Base-by-base conservation (phyloP, 495 filamentous ascomycete genomes). In the Usnea hakonensis region DNA sequence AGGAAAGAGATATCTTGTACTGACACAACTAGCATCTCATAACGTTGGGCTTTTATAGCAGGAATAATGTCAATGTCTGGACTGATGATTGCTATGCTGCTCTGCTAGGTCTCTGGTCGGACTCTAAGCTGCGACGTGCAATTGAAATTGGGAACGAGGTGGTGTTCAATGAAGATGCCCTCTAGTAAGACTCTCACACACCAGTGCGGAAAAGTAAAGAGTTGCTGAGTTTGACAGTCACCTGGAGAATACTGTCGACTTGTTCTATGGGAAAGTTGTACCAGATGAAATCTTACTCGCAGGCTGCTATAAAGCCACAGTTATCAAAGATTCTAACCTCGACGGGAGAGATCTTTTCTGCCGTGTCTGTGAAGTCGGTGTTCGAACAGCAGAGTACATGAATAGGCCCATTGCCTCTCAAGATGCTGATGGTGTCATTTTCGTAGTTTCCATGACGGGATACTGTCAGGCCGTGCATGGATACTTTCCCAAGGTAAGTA, bases 391-490 rank as follows among this genome's bases (percentile, higher is more conserved):
- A n/a, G 21, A n/a, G 37, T 64, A 58, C 19, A 59, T 56, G 17
- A 60, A 63, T 33, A 63, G 64, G 65, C 19, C 30, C 0, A 33
- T 55, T 30, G 36, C 32, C 33, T 52, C 63, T 23, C 19, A 62
- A 50, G 54, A 66, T 33, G 41, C 55, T 23, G 58, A 65, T 36
- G 21, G 26, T 13, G 5, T 60, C 8, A 50, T 68, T 16, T 68
- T 63, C 55, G 55, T 62, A 16, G 65, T 55, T 13, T 52, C 54
- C 19, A 11, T 66, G 19, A 57, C 58, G 16, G 57, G 55, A 21
- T 68, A 68, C 32, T 65, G 63, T 54, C 63, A 68, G 40, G 11
- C 21, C 7, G 14, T 63, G 17, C n/a, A 23, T 21, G 65, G 60
- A 16, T 40, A 65, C 44, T 9, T 54, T 1, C 26, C 35, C 11